Percentiles rank a stretch among this genome's conserved stretches.
These are phyloP conservation scores for Sarcodon aspratus DNA, from an alignment of 768 basidiomycete genomes.

Conservation along the genomic window DNA sequence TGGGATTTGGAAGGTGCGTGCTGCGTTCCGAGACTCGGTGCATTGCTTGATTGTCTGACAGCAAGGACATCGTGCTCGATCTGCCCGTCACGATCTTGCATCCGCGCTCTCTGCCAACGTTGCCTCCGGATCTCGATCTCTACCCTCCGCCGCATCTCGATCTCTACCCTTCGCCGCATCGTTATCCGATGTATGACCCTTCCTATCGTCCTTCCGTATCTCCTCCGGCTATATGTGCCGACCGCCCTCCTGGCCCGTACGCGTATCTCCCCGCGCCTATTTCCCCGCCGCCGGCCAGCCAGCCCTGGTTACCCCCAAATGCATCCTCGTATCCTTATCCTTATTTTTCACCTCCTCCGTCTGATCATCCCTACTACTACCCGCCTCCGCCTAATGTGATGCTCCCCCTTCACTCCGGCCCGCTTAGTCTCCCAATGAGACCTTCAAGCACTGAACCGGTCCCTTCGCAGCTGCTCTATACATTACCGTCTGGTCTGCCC, in stretches of 20 bases:
- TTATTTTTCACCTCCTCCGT: conserved; percentile 15
- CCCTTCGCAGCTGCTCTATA: conserved; percentile 19
- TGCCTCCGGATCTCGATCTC: conserved; percentile 14
- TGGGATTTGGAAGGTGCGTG: conserved; percentile 63
- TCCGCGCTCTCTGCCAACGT: conserved; percentile 43
- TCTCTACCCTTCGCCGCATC: conserved; percentile 10
- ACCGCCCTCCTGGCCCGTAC: conserved; percentile 20
- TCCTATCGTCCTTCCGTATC: conserved; percentile 9
- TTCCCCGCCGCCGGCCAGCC: conserved; percentile 17
- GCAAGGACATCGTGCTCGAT: conserved; percentile 59
- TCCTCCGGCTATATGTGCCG: conserved; percentile 10
- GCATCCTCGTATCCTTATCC: conserved; percentile 21
- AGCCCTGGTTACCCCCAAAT: conserved; percentile 26
- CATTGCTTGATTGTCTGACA: conserved; percentile 15
- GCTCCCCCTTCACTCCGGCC: conserved; percentile 8
- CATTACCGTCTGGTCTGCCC: conserved; percentile 25
- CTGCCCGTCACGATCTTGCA: conserved; percentile 58
- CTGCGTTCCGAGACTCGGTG: neutral
- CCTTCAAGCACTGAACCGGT: conserved; percentile 41
- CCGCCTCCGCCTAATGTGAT: conserved; percentile 17
- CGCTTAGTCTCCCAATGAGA: conserved; percentile 19
- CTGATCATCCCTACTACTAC: conserved; percentile 20
- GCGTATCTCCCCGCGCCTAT: conserved; percentile 24
- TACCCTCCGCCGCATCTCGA: conserved; percentile 10
- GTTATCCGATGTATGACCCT: conserved; percentile 6